Percentiles rank a stretch among this genome's conserved stretches.
phyloP scores from a whole-genome alignment of 441 rosid genomes.

The Dalechampia spathulata region DNA sequence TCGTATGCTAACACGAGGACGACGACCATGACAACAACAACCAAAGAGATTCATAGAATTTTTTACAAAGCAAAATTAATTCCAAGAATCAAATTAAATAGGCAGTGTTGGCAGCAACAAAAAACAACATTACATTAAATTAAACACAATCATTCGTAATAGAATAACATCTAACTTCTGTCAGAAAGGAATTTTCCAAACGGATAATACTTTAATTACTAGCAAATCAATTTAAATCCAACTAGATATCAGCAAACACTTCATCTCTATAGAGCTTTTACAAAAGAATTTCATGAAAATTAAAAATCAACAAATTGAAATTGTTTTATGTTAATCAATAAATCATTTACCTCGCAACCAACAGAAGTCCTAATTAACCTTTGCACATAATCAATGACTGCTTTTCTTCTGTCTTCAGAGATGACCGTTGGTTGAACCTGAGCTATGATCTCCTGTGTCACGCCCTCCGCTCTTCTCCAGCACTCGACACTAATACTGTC shows the following conservation, averaged over 20 bases:
- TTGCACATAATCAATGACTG: conserved; percentile 67
- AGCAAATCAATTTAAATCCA: too few species aligned
- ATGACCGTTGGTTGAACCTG: conserved; percentile 63
- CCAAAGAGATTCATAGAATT: not conserved
- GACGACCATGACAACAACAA: not conserved
- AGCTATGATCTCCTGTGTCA: conserved; percentile 51
- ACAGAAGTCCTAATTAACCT: conserved; percentile 41
- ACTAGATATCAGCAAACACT: too few species aligned
- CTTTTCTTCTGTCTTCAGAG: conserved; percentile 68
- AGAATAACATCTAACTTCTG: too few species aligned
- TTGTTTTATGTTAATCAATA: too few species aligned
- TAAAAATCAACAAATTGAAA: too few species aligned
- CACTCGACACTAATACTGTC: conserved; percentile 30
- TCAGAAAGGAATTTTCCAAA: too few species aligned
- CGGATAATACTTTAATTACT: too few species aligned
- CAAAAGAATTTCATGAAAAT: too few species aligned
- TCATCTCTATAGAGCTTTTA: too few species aligned
- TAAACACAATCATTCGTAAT: not conserved
- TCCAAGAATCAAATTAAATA: not conserved
- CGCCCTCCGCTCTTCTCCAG: conserved; percentile 61
- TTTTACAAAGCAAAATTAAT: not conserved
- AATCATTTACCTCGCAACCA: conserved; percentile 69
- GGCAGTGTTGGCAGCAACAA: not conserved
- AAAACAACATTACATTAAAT: not conserved
- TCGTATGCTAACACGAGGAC: too few species aligned